These are phyloP conservation scores for Hypoxylon intermedium DNA, from an alignment of 495 filamentous ascomycete species.

Conservation along the genomic window DNA sequence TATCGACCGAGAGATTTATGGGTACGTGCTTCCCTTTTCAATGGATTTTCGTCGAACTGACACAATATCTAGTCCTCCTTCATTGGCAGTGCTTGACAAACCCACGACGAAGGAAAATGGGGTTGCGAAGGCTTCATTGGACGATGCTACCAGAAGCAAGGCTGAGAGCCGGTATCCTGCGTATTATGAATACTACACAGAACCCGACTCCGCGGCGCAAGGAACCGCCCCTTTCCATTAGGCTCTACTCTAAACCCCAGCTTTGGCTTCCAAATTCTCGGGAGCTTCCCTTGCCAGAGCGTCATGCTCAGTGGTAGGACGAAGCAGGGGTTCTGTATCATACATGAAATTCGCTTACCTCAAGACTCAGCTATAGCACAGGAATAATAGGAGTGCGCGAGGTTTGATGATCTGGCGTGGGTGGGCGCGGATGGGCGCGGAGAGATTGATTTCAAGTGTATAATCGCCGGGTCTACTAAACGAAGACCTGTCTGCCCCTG, in stretches of 20 bases:
- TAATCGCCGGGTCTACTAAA: slow-evolving; percentile 6
- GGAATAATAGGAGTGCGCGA: slow-evolving; percentile 23
- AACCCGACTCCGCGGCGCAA: slow-evolving; percentile 51
- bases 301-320: background rate
- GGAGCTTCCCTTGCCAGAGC: background rate
- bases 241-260: background rate
- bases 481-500: background rate
- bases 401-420: slow-evolving; percentile 12
- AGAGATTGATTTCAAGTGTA: slow-evolving; percentile 20
- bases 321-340: slow-evolving; percentile 23
- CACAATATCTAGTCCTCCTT: slow-evolving; percentile 52
- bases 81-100: slow-evolving; percentile 56
- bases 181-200: slow-evolving; percentile 69
- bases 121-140: slow-evolving; percentile 62
- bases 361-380: background rate
- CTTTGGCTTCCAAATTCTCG: background rate
- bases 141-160: slow-evolving; percentile 66
- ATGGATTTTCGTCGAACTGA: slow-evolving; percentile 21
- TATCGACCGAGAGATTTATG: slow-evolving; percentile 86
- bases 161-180: slow-evolving; percentile 70
- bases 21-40: slow-evolving; percentile 57
- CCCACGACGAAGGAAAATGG: slow-evolving; percentile 66
- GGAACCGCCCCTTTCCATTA: slow-evolving; percentile 54
- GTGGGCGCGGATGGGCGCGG: slow-evolving; percentile 1
- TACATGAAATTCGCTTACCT: slow-evolving; percentile 18